Conservation (phyloP, 495 filamentous ascomycete species). For the Lepidopterella palustris region DNA sequence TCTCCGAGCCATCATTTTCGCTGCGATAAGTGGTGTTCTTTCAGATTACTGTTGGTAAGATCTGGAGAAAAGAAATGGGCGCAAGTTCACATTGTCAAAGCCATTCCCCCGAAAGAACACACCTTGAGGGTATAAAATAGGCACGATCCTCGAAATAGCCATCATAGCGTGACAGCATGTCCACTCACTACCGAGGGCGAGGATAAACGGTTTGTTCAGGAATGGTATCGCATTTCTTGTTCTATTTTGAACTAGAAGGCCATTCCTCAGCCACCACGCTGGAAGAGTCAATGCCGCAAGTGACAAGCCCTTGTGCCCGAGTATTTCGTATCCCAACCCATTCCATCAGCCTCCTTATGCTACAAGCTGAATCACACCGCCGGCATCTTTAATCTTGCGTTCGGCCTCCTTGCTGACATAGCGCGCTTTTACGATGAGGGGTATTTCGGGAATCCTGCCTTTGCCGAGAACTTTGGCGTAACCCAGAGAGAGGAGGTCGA, state of each 20-base stretch:
- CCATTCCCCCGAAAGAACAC: not conserved
- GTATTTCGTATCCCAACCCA: not conserved
- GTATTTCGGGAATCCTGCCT: conserved; percentile 78
- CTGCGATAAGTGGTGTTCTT: too few relatives aligned
- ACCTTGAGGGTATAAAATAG: not conserved
- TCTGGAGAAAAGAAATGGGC: too few relatives aligned
- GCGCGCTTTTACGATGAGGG: conserved; percentile 79
- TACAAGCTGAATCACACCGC: conserved; percentile 85
- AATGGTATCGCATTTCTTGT: conserved; percentile 24
- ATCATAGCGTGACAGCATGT: not conserved
- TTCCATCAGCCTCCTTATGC: conserved; percentile 50
- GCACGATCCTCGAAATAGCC: not conserved
- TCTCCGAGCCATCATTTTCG: too few relatives aligned
- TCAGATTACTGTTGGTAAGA: too few relatives aligned
- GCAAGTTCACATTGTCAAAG: not conserved
- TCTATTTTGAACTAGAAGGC: conserved; percentile 12
- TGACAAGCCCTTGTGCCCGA: conserved; percentile 17
- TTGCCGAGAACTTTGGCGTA: conserved; percentile 94
- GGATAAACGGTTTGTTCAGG: conserved; percentile 30
- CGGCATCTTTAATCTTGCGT: conserved; percentile 90
- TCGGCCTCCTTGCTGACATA: conserved; percentile 85
- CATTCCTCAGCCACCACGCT: conserved; percentile 38
- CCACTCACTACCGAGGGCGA: not conserved
- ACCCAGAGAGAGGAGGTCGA: conserved; percentile 85
- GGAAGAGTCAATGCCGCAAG: conserved; percentile 18